Conservation (phyloP, 1,139 yeast species). For the Yamadazyma diospyri region DNA sequence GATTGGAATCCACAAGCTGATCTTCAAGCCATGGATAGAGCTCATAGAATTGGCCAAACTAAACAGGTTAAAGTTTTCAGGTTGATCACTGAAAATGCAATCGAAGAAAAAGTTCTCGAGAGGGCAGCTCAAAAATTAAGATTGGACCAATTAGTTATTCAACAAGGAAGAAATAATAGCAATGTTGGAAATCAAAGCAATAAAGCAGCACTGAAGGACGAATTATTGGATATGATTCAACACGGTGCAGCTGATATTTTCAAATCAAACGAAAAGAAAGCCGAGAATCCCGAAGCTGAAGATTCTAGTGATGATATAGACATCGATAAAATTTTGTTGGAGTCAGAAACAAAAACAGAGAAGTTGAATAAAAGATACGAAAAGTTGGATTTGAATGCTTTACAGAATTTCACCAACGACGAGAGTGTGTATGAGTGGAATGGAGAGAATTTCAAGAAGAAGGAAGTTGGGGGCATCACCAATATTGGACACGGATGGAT, state of each 20-base stretch:
- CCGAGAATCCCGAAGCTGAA: constrained; percentile 21
- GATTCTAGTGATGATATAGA: constrained; percentile 51
- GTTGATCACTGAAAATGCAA: constrained; percentile 74
- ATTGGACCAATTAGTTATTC: constrained; percentile 77
- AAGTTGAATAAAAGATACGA: constrained; percentile 63
- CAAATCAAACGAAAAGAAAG: constrained; percentile 16
- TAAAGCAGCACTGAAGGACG: constrained; percentile 59
- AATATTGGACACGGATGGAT: constrained; percentile 58
- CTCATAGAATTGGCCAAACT: constrained; percentile 83
- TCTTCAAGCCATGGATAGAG: constrained; percentile 85
- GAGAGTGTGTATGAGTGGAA: constrained; percentile 83
- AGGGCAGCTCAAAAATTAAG: constrained; percentile 77
- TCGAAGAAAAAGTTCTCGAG: constrained; percentile 77
- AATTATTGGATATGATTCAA: constrained; percentile 74
- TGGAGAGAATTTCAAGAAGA: constrained; percentile 76
- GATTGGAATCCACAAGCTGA: constrained; percentile 92
- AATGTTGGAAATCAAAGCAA: constrained; percentile 35
- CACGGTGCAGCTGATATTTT: constrained; percentile 72
- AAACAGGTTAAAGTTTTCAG: constrained; percentile 77
- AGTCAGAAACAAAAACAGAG: constrained; percentile 61
- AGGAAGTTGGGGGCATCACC: constrained; percentile 37
- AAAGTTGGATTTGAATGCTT: constrained; percentile 67
- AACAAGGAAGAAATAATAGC: constrained; percentile 55
- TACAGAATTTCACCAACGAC: constrained; percentile 64
- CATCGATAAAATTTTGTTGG: constrained; percentile 55